Conservation (phyloP, 2,329 filamentous ascomycete genomes). For the Raffaelea ambrosiae region DNA sequence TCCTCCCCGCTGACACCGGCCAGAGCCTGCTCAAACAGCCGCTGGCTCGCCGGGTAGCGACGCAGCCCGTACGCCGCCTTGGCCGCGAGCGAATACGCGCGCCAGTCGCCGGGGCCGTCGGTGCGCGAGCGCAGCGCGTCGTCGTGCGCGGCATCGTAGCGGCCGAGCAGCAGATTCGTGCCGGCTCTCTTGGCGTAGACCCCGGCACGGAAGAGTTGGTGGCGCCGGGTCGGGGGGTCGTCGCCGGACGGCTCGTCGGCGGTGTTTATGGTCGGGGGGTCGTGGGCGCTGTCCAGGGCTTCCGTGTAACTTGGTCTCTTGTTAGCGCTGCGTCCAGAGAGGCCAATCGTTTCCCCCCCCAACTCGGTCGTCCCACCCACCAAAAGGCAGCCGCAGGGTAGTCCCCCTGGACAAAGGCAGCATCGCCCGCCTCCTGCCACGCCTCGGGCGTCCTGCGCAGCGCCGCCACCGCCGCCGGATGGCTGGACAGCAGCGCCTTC, state of each 20-base stretch:
- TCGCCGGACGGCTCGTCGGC: no score
- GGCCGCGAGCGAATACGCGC: conserved; percentile 20
- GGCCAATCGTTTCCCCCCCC: no score
- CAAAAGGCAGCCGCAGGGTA: conserved; percentile 23
- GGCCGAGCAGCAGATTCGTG: conserved; percentile 22
- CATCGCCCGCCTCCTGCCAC: conserved; percentile 8
- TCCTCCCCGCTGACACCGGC: background rate
- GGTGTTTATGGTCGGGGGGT: conserved; percentile 1
- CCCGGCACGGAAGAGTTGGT: conserved; percentile 14
- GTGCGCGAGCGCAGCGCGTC: conserved; percentile 22
- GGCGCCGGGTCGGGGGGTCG: no score
- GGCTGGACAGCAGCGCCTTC: conserved; percentile 14
- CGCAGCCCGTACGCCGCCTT: conserved; percentile 25
- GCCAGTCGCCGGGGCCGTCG: background rate
- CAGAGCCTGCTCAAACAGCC: conserved; percentile 1
- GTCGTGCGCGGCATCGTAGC: conserved; percentile 22
- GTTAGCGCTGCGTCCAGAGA: no score
- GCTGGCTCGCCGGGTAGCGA: conserved; percentile 15
- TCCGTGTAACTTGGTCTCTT: conserved; percentile 9
- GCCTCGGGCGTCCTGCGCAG: conserved; percentile 14
- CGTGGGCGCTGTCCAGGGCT: conserved; percentile 23
- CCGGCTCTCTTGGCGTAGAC: conserved; percentile 23
- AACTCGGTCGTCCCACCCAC: no score
- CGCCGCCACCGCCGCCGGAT: conserved; percentile 10
- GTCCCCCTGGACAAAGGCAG: conserved; percentile 21